Conservation (phyloP, 1,139 yeast species). For the Protomyces arabidopsidicola region DNA sequence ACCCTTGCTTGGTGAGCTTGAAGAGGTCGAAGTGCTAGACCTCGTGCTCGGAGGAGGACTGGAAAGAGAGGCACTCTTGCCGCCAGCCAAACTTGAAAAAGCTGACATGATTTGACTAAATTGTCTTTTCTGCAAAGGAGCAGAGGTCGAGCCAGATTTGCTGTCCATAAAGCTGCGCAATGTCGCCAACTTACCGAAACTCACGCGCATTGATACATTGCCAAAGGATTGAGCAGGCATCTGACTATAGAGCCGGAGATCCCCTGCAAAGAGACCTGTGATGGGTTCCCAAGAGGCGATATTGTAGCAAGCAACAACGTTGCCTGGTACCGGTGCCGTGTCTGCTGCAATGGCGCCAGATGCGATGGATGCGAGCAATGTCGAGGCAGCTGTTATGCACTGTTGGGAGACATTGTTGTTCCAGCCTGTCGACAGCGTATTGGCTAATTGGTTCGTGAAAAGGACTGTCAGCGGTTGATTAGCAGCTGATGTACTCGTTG, state of each 20-base stretch:
- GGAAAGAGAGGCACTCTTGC: not conserved
- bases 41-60: not conserved
- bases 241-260: conserved; percentile 6
- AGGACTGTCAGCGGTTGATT: not conserved
- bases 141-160: not conserved
- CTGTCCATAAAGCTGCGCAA: not conserved
- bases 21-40: not conserved
- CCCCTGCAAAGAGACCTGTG: conserved; percentile 18
- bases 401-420: not conserved
- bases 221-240: not conserved
- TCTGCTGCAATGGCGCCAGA: not conserved
- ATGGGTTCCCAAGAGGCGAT: conserved; percentile 5
- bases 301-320: conserved; percentile 15
- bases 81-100: not conserved
- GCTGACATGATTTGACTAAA: not conserved
- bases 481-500: not conserved
- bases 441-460: not conserved
- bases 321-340: conserved; percentile 3
- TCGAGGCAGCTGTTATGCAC: not conserved
- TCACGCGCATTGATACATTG: not conserved
- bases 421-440: not conserved
- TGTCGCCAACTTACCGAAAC: not conserved
- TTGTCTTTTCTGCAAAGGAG: not conserved
- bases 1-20: not conserved
- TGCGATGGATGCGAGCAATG: not conserved